phyloP scores from a whole-genome alignment of 1,284 basidiomycete species.

The Wolfiporia cocos region DNA sequence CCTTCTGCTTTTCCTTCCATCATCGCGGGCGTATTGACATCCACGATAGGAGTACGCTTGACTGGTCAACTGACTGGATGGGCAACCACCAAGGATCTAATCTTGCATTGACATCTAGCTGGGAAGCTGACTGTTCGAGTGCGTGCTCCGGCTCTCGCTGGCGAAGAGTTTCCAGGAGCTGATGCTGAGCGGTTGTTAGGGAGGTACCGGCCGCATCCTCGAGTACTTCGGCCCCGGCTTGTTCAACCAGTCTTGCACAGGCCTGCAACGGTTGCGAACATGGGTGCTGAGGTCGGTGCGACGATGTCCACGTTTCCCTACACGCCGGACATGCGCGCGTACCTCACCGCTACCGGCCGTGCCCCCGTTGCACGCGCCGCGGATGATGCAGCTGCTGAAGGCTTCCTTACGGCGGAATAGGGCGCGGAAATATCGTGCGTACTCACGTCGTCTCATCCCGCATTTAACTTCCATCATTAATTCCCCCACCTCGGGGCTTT shows the following conservation, averaged over 20 bases:
- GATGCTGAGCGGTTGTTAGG: too few species aligned
- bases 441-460: too few species aligned
- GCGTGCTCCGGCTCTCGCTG: too few species aligned
- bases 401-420: slow-evolving; percentile 81
- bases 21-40: too few species aligned
- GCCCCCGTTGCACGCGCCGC: slow-evolving; percentile 84
- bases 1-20: too few species aligned
- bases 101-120: too few species aligned
- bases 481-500: too few species aligned
- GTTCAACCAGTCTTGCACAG: slow-evolving; percentile 87
- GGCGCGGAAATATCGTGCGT: slow-evolving; percentile 92
- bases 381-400: slow-evolving; percentile 71
- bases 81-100: slow-evolving; percentile 96
- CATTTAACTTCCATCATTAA: too few species aligned
- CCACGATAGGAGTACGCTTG: slow-evolving; percentile 68
- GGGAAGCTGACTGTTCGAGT: slow-evolving; percentile 93
- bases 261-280: slow-evolving; percentile 93
- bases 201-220: slow-evolving; percentile 93
- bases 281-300: slow-evolving; percentile 99
- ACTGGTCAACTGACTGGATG: slow-evolving; percentile 87
- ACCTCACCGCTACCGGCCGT: slow-evolving; percentile 88
- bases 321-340: slow-evolving; percentile 83
- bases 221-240: slow-evolving; percentile 99
- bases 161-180: too few species aligned
- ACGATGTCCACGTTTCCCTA: slow-evolving; percentile 99